phyloP scores from a whole-genome alignment of 1,284 basidiomycete genomes.

The Stereum hirsutum region DNA sequence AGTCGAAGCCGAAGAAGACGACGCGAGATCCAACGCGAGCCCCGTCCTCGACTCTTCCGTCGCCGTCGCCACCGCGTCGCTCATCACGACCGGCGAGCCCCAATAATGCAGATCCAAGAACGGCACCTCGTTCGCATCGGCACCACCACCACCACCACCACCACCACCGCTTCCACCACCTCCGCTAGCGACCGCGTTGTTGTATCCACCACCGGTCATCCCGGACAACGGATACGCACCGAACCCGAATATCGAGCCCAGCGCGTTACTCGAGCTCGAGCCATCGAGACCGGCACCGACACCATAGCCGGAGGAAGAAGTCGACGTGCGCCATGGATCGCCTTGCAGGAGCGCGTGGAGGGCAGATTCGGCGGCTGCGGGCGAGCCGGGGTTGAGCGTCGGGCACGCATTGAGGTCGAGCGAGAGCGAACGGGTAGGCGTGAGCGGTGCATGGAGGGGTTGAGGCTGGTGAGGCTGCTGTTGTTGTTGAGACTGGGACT shows the following conservation, averaged over 20 bases:
- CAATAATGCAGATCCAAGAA: slow-evolving; percentile 73
- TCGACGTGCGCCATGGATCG: slow-evolving; percentile 4
- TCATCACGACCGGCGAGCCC: slow-evolving; percentile 15
- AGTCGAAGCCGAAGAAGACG: no score
- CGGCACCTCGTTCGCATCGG: slow-evolving; percentile 50
- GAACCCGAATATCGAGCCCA: no score
- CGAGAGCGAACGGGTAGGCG: slow-evolving; percentile 18
- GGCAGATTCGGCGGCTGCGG: slow-evolving; percentile 4
- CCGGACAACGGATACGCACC: no score
- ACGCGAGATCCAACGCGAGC: slow-evolving; percentile 59
- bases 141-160: no score
- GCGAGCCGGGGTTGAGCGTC: slow-evolving; percentile 4
- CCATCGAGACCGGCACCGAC: no score
- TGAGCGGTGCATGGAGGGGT: slow-evolving; percentile 20
- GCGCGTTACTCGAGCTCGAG: no score
- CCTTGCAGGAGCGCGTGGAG: slow-evolving; percentile 15
- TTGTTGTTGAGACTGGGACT: neutral
- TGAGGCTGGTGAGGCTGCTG: slow-evolving; percentile 11
- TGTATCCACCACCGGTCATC: no score
- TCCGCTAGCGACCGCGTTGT: no score
- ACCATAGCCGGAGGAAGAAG: no score
- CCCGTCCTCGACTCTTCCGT: slow-evolving; percentile 31
- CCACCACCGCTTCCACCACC: no score
- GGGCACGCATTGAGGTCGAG: slow-evolving; percentile 2
- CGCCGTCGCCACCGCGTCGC: slow-evolving; percentile 15